Evolutionary conservation across 2,329 filamentous ascomycete genomes (phyloP).

Genomic region (Fusarium piperis): DNA sequence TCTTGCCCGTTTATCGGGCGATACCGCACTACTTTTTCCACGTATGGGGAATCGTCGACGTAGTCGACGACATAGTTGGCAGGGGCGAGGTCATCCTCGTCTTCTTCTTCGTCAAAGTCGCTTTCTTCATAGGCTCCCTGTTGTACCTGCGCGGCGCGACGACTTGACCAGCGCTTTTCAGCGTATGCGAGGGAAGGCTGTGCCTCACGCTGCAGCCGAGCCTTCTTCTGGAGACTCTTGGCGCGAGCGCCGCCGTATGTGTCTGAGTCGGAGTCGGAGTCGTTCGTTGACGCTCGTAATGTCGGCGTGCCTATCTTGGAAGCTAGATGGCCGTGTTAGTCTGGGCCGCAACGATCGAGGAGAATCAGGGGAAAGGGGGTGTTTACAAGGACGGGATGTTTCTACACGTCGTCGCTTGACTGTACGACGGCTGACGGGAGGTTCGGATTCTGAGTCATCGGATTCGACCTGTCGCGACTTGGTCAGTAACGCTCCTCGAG

Average conservation of each 20-base stretch:
- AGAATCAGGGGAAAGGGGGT: background rate
- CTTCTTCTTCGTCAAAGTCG: conserved; percentile 71
- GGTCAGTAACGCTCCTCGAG: conserved; percentile 16
- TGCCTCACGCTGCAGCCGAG: conserved; percentile 76
- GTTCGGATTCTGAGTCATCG: conserved; percentile 77
- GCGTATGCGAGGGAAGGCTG: conserved; percentile 73
- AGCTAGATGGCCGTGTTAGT: conserved; percentile 51
- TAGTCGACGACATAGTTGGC: conserved; percentile 75
- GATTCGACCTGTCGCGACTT: conserved; percentile 56
- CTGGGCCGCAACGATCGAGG: conserved; percentile 3
- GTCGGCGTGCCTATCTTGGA: conserved; percentile 69
- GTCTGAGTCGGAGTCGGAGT: conserved; percentile 77
- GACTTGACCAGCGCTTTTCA: conserved; percentile 91
- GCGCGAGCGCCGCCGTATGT: conserved; percentile 82
- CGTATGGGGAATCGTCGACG: conserved; percentile 83
- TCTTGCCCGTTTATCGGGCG: conserved; percentile 76
- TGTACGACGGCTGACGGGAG: conserved; percentile 65
- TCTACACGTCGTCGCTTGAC: conserved; percentile 76
- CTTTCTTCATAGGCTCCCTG: conserved; percentile 73
- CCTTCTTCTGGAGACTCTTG: conserved; percentile 77
- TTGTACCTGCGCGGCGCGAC: conserved; percentile 79
- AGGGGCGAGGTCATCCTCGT: conserved; percentile 67
- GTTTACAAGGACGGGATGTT: conserved; percentile 70
- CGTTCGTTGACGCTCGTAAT: conserved; percentile 63
- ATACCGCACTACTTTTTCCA: conserved; percentile 92